phyloP scores from a whole-genome alignment of 2,329 filamentous ascomycete genomes.

The Taxawa tesnikishii region DNA sequence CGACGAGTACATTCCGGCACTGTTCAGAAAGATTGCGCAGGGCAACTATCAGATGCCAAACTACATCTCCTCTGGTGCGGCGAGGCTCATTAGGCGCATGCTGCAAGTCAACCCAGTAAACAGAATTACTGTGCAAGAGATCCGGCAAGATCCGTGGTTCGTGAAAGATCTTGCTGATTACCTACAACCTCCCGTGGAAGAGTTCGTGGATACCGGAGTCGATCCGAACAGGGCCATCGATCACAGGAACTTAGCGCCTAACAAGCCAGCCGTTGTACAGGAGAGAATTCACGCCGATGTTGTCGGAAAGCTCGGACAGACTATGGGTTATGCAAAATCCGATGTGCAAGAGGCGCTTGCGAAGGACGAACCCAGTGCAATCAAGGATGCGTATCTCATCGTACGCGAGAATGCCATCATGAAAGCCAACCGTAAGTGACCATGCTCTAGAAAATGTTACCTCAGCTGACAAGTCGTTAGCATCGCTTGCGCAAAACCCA shows the following conservation, averaged over 20 bases:
- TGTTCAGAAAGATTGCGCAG: slow-evolving; percentile 95
- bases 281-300: slow-evolving; percentile 87
- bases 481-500: slow-evolving; percentile 40
- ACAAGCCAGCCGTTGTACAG: slow-evolving; percentile 65
- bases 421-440: slow-evolving; percentile 74
- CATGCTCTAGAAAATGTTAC: neutral
- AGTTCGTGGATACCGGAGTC: slow-evolving; percentile 87
- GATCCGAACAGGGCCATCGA: slow-evolving; percentile 87
- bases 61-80: slow-evolving; percentile 79
- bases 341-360: slow-evolving; percentile 92
- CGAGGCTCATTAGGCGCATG: slow-evolving; percentile 79
- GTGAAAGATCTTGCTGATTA: slow-evolving; percentile 75
- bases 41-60: slow-evolving; percentile 86
- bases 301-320: slow-evolving; percentile 90
- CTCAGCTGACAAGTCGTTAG: slow-evolving; percentile 18
- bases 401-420: slow-evolving; percentile 96
- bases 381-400: slow-evolving; percentile 98
- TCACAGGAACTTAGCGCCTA: slow-evolving; percentile 66
- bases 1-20: slow-evolving; percentile 92
- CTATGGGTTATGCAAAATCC: slow-evolving; percentile 91
- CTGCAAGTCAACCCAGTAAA: slow-evolving; percentile 90
- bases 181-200: slow-evolving; percentile 74
- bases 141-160: slow-evolving; percentile 91
- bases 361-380: slow-evolving; percentile 86
- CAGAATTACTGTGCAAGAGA: slow-evolving; percentile 86